Conservation (phyloP, 2,329 filamentous ascomycete genomes). For the Domatiomyces catenatus region DNA sequence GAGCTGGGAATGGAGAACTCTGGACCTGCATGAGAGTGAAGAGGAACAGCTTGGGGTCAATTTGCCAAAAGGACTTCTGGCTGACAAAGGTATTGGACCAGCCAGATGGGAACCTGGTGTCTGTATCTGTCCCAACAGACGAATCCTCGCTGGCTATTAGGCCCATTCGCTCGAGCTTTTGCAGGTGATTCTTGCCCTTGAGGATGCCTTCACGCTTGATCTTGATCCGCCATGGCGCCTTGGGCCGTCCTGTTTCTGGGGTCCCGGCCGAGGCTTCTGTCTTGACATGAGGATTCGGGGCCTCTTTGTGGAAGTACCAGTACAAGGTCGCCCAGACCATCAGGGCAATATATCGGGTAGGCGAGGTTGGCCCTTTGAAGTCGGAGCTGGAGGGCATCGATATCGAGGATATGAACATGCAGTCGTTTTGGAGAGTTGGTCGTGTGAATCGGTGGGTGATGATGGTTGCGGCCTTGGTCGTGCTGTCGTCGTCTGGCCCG, state of each 20-base stretch:
- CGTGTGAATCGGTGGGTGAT: slow-evolving; percentile 46
- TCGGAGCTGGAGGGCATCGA: slow-evolving; percentile 68
- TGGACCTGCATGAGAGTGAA: slow-evolving; percentile 58
- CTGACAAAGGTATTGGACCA: slow-evolving; percentile 76
- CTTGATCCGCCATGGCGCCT: slow-evolving; percentile 72
- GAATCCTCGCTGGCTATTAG: slow-evolving; percentile 63
- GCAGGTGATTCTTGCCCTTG: slow-evolving; percentile 64
- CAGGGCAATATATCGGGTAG: slow-evolving; percentile 82
- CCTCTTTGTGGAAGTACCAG: slow-evolving; percentile 91
- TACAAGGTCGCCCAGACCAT: slow-evolving; percentile 90
- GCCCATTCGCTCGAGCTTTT: slow-evolving; percentile 88
- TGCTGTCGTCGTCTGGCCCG: slow-evolving; percentile 3
- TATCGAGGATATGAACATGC: slow-evolving; percentile 81
- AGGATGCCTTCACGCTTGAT: slow-evolving; percentile 81
- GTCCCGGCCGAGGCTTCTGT: slow-evolving; percentile 51
- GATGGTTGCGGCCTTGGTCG: slow-evolving; percentile 7
- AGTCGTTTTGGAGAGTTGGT: slow-evolving; percentile 65
- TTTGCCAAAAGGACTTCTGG: slow-evolving; percentile 75
- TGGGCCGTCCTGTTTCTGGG: slow-evolving; percentile 54
- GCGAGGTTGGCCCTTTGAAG: slow-evolving; percentile 63
- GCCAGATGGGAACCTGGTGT: slow-evolving; percentile 46
- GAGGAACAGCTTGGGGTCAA: slow-evolving; percentile 71
- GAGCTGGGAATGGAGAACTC: slow-evolving; percentile 31
- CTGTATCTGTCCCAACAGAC: slow-evolving; percentile 50
- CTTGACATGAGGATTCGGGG: slow-evolving; percentile 49